Base-by-base conservation (phyloP, 768 basidiomycete genomes). In the Macrolepiota fuliginosa region DNA sequence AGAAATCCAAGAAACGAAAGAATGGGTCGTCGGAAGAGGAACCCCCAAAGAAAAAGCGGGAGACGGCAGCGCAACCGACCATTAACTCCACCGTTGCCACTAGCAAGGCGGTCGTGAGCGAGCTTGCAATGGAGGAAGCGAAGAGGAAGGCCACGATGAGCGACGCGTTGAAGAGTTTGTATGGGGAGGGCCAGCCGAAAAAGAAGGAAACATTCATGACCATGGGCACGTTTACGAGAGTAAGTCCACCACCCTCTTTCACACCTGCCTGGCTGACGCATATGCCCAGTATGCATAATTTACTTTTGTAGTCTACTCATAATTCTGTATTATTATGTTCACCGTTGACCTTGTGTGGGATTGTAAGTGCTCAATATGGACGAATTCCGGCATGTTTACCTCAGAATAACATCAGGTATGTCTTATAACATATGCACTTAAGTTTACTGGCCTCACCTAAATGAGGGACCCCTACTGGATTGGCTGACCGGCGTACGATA, bases 181-280 rank as follows among this genome's bases (percentile, higher is more conserved):
- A 96, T 70, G 81, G 74, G 45, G 84, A 86, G 61, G 82, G 84
- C 15, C 74, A 63, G 51, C 65, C 81, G 54, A 77, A 78, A 64
- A 80, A 77, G 70, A 92, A 94, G 70, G 90, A 91, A 75, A 94
- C 92, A 5, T 96, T 94, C 67, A 93, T 93, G 83, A 96, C 94
- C 1, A 91, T 89, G 83, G 87, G 88, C 17, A 96, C 94, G 12
- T 97, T 96, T 66, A 96, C 91, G 9, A 84, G 94, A 76, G 94
- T 94, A 70, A 73, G 94, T 74, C 46, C 32, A 51, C 42, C 22
- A 17, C 36, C 17, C 24, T 54, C 40, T 54, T 42, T 22, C 24
- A 19, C 47, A n/a, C 10, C 29, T 32, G 32, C 19, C 1, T 50
- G 36, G 24, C 51, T 22, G 56, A 63, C 19, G 58, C 36, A 12